Base-by-base conservation (phyloP, 768 basidiomycete species). In the Boletus rufocinnamomeus region DNA sequence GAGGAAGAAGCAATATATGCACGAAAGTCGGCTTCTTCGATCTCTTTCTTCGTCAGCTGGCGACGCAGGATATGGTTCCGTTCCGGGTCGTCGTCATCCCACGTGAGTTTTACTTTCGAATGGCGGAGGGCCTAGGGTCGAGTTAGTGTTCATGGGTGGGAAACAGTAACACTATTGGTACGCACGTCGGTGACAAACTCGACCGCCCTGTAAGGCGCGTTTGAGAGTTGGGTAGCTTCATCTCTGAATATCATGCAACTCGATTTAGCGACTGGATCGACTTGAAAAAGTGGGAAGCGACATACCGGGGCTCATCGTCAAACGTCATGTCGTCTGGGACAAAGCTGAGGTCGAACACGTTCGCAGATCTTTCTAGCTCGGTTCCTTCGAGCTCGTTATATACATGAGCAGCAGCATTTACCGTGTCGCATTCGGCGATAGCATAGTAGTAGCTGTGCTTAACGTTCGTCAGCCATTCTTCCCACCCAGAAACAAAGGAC, bases 11-110 rank as follows among this genome's bases (percentile, higher is more conserved):
- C 90, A 14, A 91, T 74, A 69, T 86, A 89, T 27, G 86, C 89
- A 52, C 80, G 84, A 79, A 96, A 98, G 67, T 98, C 95, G 54
- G 85, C 84, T 58, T 95, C 89, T 50, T 97, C 95, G 28, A 98
- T 88, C 70, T 98, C 93, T 68, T 93, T 87, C 53, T 83, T 82
- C 0, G 91, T 84, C 43, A 97, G 77, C 1, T 79, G 78, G 23
- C 94, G 88, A 47, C 94, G 85, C 1, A 95, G 93, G 50, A 95
- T 66, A 45, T 85, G 85, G 56, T 80, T 82, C 41, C 96, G 88
- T 67, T 95, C 90, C 0, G 91, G 88, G 64, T 98, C 95, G 72
- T 98, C 97, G 54, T 95, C 92, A 63, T 99, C 97, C 97, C 97
- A 99, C 6, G 95, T 97, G 34, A 98, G 82, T 68, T 93, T 97